Conservation (phyloP, 164 flowering plant species). For the Brasenia schreberi region DNA sequence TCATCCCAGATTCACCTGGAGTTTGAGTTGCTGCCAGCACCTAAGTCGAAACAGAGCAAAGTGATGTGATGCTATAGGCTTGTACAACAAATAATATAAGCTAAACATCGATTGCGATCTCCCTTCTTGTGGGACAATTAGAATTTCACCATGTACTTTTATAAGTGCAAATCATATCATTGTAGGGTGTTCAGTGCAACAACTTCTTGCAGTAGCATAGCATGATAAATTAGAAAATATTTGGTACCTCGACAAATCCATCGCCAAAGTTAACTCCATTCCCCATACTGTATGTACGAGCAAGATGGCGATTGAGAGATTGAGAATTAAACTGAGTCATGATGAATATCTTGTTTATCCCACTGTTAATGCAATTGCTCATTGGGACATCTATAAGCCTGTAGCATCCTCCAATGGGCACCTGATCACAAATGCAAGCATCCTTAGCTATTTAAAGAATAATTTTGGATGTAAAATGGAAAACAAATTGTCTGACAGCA, state of each 20-base stretch:
- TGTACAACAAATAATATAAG: neutral
- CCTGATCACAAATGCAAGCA: slow-evolving; percentile 3
- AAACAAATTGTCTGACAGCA: no score
- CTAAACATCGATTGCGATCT: no score
- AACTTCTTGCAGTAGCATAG: no score
- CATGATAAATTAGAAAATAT: no score
- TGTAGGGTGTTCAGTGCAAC: no score
- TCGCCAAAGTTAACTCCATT: slow-evolving; percentile 11
- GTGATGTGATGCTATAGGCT: neutral
- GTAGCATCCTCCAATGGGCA: slow-evolving; percentile 12
- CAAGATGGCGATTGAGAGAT: slow-evolving; percentile 12
- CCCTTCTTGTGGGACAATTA: no score
- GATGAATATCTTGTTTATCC: slow-evolving; percentile 10
- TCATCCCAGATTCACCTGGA: slow-evolving; percentile 10
- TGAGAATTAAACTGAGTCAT: slow-evolving; percentile 11
- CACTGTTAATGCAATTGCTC: slow-evolving; percentile 14
- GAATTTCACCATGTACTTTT: no score
- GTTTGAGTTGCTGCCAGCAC: slow-evolving; percentile 12
- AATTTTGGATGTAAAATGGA: no score
- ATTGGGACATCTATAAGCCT: slow-evolving; percentile 13
- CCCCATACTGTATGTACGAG: slow-evolving; percentile 8
- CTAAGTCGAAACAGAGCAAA: neutral
- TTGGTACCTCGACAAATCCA: slow-evolving; percentile 11
- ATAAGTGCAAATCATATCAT: no score
- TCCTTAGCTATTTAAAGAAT: neutral